Percentiles rank a stretch among this genome's conserved stretches.
Conservation (phyloP, 1,284 basidiomycete genomes). For the Trametes polyzona region DNA sequence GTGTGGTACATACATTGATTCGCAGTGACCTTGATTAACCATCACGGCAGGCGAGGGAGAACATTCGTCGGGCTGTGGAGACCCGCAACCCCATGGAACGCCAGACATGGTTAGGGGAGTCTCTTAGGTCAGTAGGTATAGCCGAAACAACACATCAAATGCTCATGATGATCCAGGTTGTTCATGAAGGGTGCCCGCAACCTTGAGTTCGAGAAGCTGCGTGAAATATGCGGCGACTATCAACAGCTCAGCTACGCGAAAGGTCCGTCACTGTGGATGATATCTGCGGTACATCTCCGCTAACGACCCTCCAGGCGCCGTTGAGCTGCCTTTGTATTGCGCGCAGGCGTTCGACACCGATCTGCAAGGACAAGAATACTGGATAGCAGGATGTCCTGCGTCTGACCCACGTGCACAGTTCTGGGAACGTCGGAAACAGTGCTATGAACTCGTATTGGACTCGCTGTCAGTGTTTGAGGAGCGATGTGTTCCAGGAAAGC, state of each 20-base stretch:
- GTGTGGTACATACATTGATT: conserved; percentile 50
- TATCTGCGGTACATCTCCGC: neutral
- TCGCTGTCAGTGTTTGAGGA: conserved; percentile 84
- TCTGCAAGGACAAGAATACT: conserved; percentile 78
- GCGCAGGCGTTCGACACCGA: conserved; percentile 83
- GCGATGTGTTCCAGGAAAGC: conserved; percentile 30
- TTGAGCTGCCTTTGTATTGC: conserved; percentile 86
- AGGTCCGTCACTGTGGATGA: conserved; percentile 48
- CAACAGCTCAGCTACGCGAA: conserved; percentile 81
- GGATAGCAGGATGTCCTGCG: conserved; percentile 66
- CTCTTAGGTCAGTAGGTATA: conserved; percentile 65
- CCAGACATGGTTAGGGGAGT: conserved; percentile 79
- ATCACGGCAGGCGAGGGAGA: conserved; percentile 85
- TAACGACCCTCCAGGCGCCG: conserved; percentile 58
- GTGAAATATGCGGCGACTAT: conserved; percentile 87
- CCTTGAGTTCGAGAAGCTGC: conserved; percentile 83
- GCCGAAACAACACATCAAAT: neutral
- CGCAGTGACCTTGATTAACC: neutral
- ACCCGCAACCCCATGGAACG: conserved; percentile 74
- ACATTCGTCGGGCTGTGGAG: conserved; percentile 88
- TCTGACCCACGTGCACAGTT: conserved; percentile 65
- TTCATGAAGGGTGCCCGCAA: conserved; percentile 89
- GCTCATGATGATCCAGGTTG: conserved; percentile 51
- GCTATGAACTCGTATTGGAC: conserved; percentile 85
- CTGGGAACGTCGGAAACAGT: conserved; percentile 68